These are phyloP conservation scores for Sarcomyxa edulis DNA, from an alignment of 768 basidiomycete genomes.

Conservation along the genomic window DNA sequence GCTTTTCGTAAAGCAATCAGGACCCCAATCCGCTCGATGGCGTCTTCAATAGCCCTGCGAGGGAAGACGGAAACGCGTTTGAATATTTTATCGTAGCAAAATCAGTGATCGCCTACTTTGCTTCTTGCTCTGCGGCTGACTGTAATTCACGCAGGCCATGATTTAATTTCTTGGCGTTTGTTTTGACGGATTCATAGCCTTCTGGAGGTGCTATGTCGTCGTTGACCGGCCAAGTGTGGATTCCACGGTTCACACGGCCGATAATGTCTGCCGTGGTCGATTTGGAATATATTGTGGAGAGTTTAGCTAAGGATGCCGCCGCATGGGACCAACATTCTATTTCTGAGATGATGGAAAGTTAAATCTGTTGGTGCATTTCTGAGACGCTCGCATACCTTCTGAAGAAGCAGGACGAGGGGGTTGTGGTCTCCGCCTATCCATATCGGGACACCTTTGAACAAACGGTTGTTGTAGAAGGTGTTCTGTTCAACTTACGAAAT, in stretches of 20 bases:
- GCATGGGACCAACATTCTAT: slow-evolving; percentile 74
- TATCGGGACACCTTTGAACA: too few species aligned
- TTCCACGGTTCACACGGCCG: slow-evolving; percentile 67
- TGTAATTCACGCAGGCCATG: slow-evolving; percentile 62
- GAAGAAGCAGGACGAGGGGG: slow-evolving; percentile 63
- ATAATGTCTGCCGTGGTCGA: slow-evolving; percentile 51
- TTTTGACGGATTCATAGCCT: slow-evolving; percentile 59
- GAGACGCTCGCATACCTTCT: slow-evolving; percentile 50
- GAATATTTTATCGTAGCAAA: slow-evolving; percentile 4
- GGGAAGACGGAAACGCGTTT: slow-evolving; percentile 6
- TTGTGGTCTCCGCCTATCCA: slow-evolving; percentile 65
- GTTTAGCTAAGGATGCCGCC: slow-evolving; percentile 46
- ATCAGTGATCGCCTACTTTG: slow-evolving; percentile 45
- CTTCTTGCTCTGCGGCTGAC: slow-evolving; percentile 52
- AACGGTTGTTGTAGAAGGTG: too few species aligned
- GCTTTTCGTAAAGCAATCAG: slow-evolving; percentile 73
- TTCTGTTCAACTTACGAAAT: too few species aligned
- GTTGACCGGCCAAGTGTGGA: slow-evolving; percentile 64
- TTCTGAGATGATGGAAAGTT: slow-evolving; percentile 39
- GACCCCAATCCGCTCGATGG: slow-evolving; percentile 62
- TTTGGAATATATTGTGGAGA: slow-evolving; percentile 51
- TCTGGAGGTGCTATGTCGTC: slow-evolving; percentile 68
- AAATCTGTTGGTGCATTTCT: slow-evolving; percentile 11
- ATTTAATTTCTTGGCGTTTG: slow-evolving; percentile 55
- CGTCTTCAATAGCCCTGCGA: slow-evolving; percentile 65